Conservation (phyloP, 176 grass and related monocot genomes). For the Stipa capillata region DNA sequence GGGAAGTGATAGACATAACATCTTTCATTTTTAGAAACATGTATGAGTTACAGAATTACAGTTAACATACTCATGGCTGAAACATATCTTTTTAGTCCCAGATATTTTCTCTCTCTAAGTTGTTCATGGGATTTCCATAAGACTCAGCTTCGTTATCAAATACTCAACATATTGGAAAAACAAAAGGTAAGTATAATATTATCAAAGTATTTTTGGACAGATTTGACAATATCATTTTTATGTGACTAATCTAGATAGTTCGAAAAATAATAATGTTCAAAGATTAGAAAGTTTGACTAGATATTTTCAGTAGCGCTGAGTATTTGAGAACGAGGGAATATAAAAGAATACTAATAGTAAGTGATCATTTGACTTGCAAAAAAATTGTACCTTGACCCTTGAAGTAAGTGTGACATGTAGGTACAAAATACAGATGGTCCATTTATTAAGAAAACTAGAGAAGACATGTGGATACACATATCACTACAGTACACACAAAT, state of each 20-base stretch:
- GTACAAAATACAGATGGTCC: background rate
- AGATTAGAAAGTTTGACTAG: background rate
- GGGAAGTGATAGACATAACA: background rate
- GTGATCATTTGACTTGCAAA: background rate
- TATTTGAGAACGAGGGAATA: background rate
- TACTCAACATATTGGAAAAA: background rate
- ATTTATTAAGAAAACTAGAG: background rate
- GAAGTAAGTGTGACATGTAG: background rate
- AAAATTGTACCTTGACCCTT: background rate
- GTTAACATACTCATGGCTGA: background rate
- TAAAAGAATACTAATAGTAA: background rate
- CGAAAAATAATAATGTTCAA: background rate
- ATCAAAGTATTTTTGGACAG: background rate
- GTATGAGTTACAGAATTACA: background rate
- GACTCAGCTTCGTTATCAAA: background rate
- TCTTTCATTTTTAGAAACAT: background rate
- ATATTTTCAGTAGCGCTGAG: background rate
- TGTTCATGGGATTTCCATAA: background rate
- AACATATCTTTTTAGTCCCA: background rate
- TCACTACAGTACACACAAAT: background rate
- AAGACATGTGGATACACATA: background rate
- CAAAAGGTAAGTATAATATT: background rate
- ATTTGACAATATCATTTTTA: background rate
- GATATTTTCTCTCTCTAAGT: background rate
- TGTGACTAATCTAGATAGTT: background rate